These are phyloP conservation scores for Agaricales sp. DNA, from an alignment of 1,284 basidiomycete genomes.

Conservation along the genomic window DNA sequence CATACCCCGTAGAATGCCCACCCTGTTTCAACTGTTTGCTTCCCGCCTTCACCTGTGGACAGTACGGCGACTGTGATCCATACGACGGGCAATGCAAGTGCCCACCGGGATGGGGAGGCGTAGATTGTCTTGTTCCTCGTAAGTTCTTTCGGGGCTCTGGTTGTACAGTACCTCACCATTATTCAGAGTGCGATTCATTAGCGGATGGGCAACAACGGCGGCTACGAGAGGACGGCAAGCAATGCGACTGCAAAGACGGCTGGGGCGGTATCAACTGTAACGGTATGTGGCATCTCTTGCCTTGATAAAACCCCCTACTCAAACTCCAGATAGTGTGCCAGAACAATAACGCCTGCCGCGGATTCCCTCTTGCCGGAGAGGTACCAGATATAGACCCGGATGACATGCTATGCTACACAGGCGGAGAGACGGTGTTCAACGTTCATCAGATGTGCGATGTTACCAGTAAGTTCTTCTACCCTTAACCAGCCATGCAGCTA, in stretches of 20 bases:
- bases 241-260: slow-evolving; percentile 86
- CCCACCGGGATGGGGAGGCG: slow-evolving; percentile 84
- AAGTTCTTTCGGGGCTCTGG: slow-evolving; percentile 19
- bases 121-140: slow-evolving; percentile 83
- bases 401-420: slow-evolving; percentile 92
- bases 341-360: slow-evolving; percentile 66
- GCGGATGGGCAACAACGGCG: slow-evolving; percentile 81
- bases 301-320: background rate
- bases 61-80: slow-evolving; percentile 78
- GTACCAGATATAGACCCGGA: slow-evolving; percentile 32
- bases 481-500: background rate
- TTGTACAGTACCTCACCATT: background rate
- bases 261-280: slow-evolving; percentile 98
- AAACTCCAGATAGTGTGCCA: slow-evolving; percentile 60
- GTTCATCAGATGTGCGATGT: slow-evolving; percentile 98
- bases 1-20: slow-evolving; percentile 34
- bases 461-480: slow-evolving; percentile 58
- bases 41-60: slow-evolving; percentile 75
- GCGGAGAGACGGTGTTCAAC: slow-evolving; percentile 83
- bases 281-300: slow-evolving; percentile 38
- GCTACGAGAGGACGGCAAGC: slow-evolving; percentile 64
- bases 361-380: slow-evolving; percentile 57
- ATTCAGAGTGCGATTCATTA: slow-evolving; percentile 79
- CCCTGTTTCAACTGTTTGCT: slow-evolving; percentile 84
- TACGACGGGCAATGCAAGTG: slow-evolving; percentile 90